These are phyloP conservation scores for Fomitiporia mediterranea DNA, from an alignment of 1,284 basidiomycete genomes.

Conservation along the genomic window DNA sequence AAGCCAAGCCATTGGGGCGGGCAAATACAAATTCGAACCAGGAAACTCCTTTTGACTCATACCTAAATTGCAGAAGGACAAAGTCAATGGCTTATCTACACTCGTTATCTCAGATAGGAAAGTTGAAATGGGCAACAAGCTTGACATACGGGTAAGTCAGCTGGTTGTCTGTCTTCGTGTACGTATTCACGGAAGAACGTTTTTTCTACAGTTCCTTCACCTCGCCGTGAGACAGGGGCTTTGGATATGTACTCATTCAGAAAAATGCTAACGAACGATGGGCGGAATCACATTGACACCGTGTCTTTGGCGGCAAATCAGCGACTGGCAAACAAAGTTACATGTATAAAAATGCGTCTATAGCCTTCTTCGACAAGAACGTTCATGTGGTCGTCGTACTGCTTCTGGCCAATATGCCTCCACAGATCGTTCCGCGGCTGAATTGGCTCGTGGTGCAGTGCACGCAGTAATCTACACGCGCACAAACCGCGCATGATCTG, in stretches of 20 bases:
- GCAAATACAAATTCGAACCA: too few relatives aligned
- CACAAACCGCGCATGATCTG: slow-evolving; percentile 10
- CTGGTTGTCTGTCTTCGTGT: not conserved
- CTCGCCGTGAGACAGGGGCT: not conserved
- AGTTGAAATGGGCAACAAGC: not conserved
- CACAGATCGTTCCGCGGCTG: not conserved
- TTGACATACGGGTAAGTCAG: not conserved
- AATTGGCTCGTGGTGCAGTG: not conserved
- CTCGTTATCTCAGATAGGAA: not conserved
- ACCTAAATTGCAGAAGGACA: too few relatives aligned
- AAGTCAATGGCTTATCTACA: not conserved
- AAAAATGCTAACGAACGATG: too few relatives aligned
- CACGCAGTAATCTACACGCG: not conserved
- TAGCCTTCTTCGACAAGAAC: not conserved
- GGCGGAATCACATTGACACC: too few relatives aligned
- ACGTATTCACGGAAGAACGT: not conserved
- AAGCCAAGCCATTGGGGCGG: too few relatives aligned
- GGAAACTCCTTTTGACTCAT: too few relatives aligned
- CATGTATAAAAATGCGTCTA: too few relatives aligned
- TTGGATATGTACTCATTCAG: too few relatives aligned
- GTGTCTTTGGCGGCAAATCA: too few relatives aligned
- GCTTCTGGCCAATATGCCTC: not conserved
- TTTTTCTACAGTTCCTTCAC: not conserved
- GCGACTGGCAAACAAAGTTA: too few relatives aligned
- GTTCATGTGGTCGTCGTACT: slow-evolving; percentile 6